Base-by-base conservation (phyloP, 2,329 filamentous ascomycete genomes). In the Alternaria consortialis region DNA sequence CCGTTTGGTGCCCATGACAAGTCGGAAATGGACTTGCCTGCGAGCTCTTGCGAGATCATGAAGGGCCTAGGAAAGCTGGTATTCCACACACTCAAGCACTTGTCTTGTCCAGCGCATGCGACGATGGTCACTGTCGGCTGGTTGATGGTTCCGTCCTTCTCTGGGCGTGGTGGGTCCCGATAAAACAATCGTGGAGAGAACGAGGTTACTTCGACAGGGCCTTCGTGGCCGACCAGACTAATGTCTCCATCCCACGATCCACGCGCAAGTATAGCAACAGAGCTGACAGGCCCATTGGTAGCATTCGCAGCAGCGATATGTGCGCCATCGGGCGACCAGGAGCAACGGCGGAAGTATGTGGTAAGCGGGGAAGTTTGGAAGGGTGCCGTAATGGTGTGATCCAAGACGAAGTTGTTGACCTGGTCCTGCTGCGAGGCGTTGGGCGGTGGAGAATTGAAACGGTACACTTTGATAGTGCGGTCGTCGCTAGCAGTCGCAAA, bases 401-500 rank as follows among this genome's bases (percentile, higher is more conserved):
- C 95, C 54, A 97, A 87, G 39, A 94, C 89, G 77, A 99, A 99
- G 76, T 99, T 99, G 80, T 97, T 96, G 65, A 95, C 89, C 82
- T 97, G 95, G 77, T 99, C 95, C 76, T 98, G 93, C 55, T 94
- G 89, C 1, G 92, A 97, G 36, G 95, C 92, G 77, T 97, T 97
- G 9, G 95, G 92, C 1, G 90, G 87, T 0, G 95, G 77, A 1
- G 94, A 91, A 2, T 92, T 97, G 78, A 97, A 99, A 60, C 94
- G 89, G 80, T 97, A 98, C 71, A 99, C 92, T 78, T 97, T 97
- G 80, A 99, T 97, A 2, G 93, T 94, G 61, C 95, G 89, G 79
- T 99, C 95, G 78, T 99, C 95, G 80, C 93, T 97, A 2, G 96
- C 94, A 0, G 96, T 99, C 15, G 96, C 95, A 80, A 99, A 99